Conservation (phyloP, 192 early-diverging fungal genomes). For the Umbelopsis vinacea region DNA sequence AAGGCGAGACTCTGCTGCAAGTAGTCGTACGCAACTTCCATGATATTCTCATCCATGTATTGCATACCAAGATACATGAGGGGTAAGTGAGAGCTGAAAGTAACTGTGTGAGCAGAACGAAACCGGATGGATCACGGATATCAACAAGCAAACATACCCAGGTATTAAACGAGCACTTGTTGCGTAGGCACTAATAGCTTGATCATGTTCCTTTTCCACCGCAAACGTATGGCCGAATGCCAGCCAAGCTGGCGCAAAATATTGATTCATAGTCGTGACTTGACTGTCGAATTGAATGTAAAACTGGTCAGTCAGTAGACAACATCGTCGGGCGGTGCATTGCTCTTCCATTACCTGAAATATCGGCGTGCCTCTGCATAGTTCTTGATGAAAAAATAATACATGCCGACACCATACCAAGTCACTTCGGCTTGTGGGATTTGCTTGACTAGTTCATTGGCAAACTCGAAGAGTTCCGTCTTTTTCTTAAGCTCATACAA, state of each 20-base stretch:
- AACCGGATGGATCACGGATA: slow-evolving; percentile 9
- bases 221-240: slow-evolving; percentile 83
- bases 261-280: slow-evolving; percentile 60
- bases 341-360: slow-evolving; percentile 47
- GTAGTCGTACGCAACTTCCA: slow-evolving; percentile 64
- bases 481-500: slow-evolving; percentile 64
- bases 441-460: slow-evolving; percentile 72
- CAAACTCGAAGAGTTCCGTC: slow-evolving; percentile 71
- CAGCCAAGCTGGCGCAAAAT: slow-evolving; percentile 76
- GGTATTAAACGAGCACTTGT: slow-evolving; percentile 63
- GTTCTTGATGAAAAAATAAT: slow-evolving; percentile 67
- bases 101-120: neutral
- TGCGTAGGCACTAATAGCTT: slow-evolving; percentile 76
- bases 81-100: slow-evolving; percentile 64
- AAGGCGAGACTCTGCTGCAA: slow-evolving; percentile 52
- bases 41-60: slow-evolving; percentile 62
- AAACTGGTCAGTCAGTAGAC: neutral
- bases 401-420: slow-evolving; percentile 83
- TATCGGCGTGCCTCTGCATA: slow-evolving; percentile 66
- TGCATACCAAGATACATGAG: slow-evolving; percentile 81
- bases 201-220: slow-evolving; percentile 73
- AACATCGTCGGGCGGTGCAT: neutral
- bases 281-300: slow-evolving; percentile 47
- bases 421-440: slow-evolving; percentile 61
- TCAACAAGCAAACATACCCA: slow-evolving; percentile 55